Evolutionary conservation across 345 rosid species (phyloP).

Genomic region (Salix exigua): DNA sequence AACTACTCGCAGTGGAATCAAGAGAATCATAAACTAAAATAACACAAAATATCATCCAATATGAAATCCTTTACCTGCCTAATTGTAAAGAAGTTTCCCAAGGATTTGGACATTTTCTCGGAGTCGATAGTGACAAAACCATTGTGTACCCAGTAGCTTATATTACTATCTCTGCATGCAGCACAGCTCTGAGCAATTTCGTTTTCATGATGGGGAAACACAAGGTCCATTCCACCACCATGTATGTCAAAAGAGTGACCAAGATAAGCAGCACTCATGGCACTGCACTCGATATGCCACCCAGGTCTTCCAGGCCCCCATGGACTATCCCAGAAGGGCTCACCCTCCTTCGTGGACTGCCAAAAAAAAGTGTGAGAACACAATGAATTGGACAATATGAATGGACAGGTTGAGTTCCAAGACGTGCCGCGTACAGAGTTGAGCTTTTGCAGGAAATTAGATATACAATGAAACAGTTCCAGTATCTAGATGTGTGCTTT

Average conservation of each 20-base stretch:
- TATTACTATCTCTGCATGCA: slow-evolving; percentile 66
- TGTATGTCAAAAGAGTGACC: slow-evolving; percentile 85
- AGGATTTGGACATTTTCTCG: slow-evolving; percentile 97
- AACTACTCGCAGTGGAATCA: background rate
- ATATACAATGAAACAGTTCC: background rate
- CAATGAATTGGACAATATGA: background rate
- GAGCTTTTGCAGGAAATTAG: background rate
- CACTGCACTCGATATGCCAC: slow-evolving; percentile 98
- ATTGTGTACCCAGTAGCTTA: slow-evolving; percentile 91
- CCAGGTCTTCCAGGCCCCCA: slow-evolving; percentile 99
- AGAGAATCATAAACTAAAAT: background rate
- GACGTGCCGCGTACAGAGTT: background rate
- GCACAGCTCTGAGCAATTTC: slow-evolving; percentile 99
- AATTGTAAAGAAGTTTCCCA: slow-evolving; percentile 93
- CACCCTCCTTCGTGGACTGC: slow-evolving; percentile 84
- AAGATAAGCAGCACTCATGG: slow-evolving; percentile 90
- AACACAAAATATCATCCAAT: background rate
- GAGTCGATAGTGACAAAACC: slow-evolving; percentile 94
- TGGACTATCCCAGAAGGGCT: slow-evolving; percentile 93
- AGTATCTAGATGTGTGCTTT: background rate
- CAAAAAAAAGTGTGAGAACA: background rate
- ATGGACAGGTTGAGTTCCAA: background rate
- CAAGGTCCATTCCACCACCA: slow-evolving; percentile 98
- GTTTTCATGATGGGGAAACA: slow-evolving; percentile 98
- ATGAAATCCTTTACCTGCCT: slow-evolving; percentile 56